phyloP scores from a whole-genome alignment of 1,139 yeast species.

The Blastobotrys petasosporus region DNA sequence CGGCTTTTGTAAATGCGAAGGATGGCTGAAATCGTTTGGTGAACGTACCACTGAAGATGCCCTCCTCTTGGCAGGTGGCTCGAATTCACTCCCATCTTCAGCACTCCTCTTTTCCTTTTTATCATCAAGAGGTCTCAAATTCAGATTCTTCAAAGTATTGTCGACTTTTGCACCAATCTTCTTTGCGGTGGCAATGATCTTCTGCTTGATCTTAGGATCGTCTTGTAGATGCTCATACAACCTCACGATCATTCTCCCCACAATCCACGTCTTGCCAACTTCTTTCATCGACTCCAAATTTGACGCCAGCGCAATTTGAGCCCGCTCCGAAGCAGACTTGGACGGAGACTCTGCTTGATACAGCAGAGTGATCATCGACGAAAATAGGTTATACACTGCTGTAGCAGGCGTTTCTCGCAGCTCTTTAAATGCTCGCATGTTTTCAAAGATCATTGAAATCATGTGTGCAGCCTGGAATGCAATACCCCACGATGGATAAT shows the following conservation, averaged over 20 bases:
- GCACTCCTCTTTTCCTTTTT: no score
- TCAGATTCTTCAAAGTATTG: no score
- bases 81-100: no score
- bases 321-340: constrained; percentile 52
- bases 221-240: constrained; percentile 30
- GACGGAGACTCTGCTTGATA: constrained; percentile 66
- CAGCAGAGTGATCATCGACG: constrained; percentile 67
- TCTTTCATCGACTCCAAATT: constrained; percentile 49
- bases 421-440: constrained; percentile 48
- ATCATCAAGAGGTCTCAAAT: no score
- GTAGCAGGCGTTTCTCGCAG: constrained; percentile 53
- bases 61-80: neutral
- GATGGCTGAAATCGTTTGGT: neutral
- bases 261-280: constrained; percentile 43
- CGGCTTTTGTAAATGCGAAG: neutral
- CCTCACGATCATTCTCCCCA: constrained; percentile 35
- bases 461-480: constrained; percentile 82
- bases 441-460: constrained; percentile 63
- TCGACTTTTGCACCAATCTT: neutral
- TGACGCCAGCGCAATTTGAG: constrained; percentile 50
- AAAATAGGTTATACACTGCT: constrained; percentile 49
- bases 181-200: constrained; percentile 27
- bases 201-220: constrained; percentile 27
- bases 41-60: neutral
- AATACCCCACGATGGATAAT: constrained; percentile 75